Evolutionary conservation across 148 eudicot species (phyloP), one percentile per base, ranked within the genome.

Genomic region (Cornus suecica): DNA sequence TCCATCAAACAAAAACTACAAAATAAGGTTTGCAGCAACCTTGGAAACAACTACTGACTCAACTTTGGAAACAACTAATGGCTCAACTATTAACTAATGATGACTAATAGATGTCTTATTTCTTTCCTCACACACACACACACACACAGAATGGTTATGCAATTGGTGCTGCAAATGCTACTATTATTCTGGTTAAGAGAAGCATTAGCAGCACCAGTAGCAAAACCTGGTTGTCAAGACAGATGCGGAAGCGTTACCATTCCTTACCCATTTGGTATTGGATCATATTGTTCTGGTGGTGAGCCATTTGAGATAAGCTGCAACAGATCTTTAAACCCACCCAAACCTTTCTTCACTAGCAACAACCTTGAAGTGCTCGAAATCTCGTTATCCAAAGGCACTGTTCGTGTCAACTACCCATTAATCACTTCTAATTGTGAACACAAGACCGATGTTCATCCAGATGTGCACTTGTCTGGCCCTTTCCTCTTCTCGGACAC

Each of bases 191-290:
- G 61, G 61, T 10, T 56, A 56, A 56, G 5, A 16, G 23, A 16
- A 56, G 61, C 42, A 13, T 13, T 77, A 22, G 42, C 8, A 37
- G 42, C 42, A 37, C 9, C 42, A 37, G 9, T 37, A 37, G 79
- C 86, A 25, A 70, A 69, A 72, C 83, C 81, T 63, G 58, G 68
- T 37, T 84, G 87, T 61, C 37, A 11, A 1, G 68, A 70, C 14
- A 51, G 14, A 1, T 86, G 84, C 41, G 89, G 81, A 18, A 29
- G 61, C 18, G 65, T 83, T 16, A 32, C n/a, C 10, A 71, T 86
- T 65, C 85, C 87, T 29, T 86, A 71, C 28, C 85, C 87, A 34
- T 86, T 76, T 74, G 87, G 85, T 8, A 72, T 81, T 62, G 85
- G 84, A 41, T 24, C 72, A 1, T 22, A 54, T 31, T 83, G 84